Evolutionary conservation across 1,284 basidiomycete genomes (phyloP).

Genomic region (Rhodotorula sp.): DNA sequence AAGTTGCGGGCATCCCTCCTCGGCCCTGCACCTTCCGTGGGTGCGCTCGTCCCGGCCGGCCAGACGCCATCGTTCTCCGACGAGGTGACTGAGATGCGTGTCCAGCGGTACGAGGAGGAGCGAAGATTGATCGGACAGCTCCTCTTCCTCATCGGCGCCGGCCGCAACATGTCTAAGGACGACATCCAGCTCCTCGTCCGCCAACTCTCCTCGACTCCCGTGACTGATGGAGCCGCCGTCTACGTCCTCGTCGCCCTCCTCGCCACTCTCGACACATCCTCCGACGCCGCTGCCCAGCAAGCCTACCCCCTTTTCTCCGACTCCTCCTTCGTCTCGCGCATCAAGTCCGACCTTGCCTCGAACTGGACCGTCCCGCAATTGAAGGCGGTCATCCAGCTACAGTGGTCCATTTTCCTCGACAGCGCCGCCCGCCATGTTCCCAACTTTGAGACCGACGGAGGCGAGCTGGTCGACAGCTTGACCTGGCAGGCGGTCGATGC

Average conservation of each 20-base stretch:
- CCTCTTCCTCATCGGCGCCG: slow-evolving; percentile 62
- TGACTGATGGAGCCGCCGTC: slow-evolving; percentile 64
- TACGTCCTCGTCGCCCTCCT: slow-evolving; percentile 70
- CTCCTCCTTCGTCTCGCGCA: slow-evolving; percentile 45
- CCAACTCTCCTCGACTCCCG: slow-evolving; percentile 51
- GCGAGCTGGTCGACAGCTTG: slow-evolving; percentile 73
- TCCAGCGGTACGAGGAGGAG: slow-evolving; percentile 69
- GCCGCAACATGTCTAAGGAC: slow-evolving; percentile 59
- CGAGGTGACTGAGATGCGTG: slow-evolving; percentile 63
- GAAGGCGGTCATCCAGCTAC: slow-evolving; percentile 71
- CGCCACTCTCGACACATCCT: slow-evolving; percentile 59
- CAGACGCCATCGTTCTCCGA: slow-evolving; percentile 56
- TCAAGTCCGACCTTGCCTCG: slow-evolving; percentile 47
- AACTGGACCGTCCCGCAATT: slow-evolving; percentile 70
- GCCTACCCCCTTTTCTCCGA: slow-evolving; percentile 43
- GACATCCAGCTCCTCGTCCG: slow-evolving; percentile 61
- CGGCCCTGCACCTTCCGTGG: slow-evolving; percentile 55
- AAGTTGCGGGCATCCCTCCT: slow-evolving; percentile 33
- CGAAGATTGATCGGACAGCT: slow-evolving; percentile 62
- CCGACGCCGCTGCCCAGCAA: slow-evolving; percentile 38
- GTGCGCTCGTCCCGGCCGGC: slow-evolving; percentile 50
- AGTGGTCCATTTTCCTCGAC: slow-evolving; percentile 82
- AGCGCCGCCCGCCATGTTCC: slow-evolving; percentile 68
- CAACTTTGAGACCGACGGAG: slow-evolving; percentile 63
- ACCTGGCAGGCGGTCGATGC: slow-evolving; percentile 77